Conservation (phyloP, 768 basidiomycete genomes). For the Crucibulum laeve region DNA sequence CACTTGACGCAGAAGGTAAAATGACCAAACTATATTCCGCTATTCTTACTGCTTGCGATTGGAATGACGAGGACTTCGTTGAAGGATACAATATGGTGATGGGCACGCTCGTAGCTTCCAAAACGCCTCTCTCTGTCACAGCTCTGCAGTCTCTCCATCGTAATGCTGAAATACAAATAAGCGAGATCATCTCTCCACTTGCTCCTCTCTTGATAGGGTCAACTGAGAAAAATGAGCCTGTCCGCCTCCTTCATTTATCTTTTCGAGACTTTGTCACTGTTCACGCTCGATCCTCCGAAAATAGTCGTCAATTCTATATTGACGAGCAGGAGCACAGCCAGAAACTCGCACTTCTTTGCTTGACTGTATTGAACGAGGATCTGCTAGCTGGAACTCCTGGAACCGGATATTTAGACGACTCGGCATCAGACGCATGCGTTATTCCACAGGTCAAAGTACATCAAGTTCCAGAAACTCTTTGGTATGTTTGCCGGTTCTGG, state of each 20-base stretch:
- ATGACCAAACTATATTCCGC: constrained; percentile 10
- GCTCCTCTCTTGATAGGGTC: not conserved
- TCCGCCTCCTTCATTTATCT: not conserved
- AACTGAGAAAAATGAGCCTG: not conserved
- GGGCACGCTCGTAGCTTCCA: constrained; percentile 6
- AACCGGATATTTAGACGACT: not conserved
- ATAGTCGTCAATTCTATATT: not conserved
- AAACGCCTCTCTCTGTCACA: constrained; percentile 3
- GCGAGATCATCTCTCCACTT: not conserved
- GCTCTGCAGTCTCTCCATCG: constrained; percentile 9
- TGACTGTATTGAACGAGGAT: constrained; percentile 5
- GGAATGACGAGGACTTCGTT: constrained; percentile 11
- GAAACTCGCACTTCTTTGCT: constrained; percentile 3
- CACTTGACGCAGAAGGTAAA: constrained; percentile 8
- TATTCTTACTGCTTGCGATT: constrained; percentile 8
- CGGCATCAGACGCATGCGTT: not conserved
- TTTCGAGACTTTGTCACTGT: not conserved
- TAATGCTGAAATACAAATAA: constrained; percentile 2
- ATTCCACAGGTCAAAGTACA: not conserved
- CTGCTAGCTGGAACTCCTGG: not conserved
- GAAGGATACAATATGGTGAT: constrained; percentile 8
- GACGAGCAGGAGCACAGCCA: constrained; percentile 2
- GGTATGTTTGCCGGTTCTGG: not conserved
- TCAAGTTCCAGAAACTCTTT: not conserved
- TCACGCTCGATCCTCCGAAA: not conserved